Conservation (phyloP, 1,139 yeast genomes). For the Suhomyces kunorum region DNA sequence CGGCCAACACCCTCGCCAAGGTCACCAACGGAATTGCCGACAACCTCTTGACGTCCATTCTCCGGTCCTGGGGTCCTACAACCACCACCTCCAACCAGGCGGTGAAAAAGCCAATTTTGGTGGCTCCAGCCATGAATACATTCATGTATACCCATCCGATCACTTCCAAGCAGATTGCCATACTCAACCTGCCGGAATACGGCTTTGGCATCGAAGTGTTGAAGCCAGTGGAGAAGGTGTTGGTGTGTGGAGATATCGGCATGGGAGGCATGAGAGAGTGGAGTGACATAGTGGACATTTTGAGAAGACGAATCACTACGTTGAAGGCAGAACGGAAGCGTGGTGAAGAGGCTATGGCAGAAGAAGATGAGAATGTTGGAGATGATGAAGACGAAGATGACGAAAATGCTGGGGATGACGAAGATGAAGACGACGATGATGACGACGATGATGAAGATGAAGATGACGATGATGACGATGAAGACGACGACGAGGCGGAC, state of each 20-base stretch:
- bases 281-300: conserved; percentile 83
- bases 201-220: conserved; percentile 69
- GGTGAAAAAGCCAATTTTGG: conserved; percentile 67
- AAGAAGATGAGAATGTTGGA: conserved; percentile 26
- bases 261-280: conserved; percentile 99
- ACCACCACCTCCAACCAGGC: conserved; percentile 16
- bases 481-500: conserved; percentile 33
- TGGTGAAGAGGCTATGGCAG: conserved; percentile 24
- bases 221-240: conserved; percentile 89
- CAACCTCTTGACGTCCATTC: conserved; percentile 77
- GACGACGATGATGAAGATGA: conserved; percentile 42
- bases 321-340: conserved; percentile 34
- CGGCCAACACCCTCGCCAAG: conserved; percentile 92
- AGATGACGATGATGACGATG: conserved; percentile 38
- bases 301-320: conserved; percentile 54
- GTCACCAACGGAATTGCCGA: conserved; percentile 90
- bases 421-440: conserved; percentile 37
- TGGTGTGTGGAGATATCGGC: conserved; percentile 95
- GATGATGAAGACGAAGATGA: conserved; percentile 26
- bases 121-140: conserved; percentile 98
- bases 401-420: conserved; percentile 36
- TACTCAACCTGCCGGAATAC: conserved; percentile 47
- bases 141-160: conserved; percentile 94
- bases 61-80: conserved; percentile 87
- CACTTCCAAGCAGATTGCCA: conserved; percentile 75